phyloP scores from a whole-genome alignment of 345 rosid species.

The Eucalyptus cloeziana region DNA sequence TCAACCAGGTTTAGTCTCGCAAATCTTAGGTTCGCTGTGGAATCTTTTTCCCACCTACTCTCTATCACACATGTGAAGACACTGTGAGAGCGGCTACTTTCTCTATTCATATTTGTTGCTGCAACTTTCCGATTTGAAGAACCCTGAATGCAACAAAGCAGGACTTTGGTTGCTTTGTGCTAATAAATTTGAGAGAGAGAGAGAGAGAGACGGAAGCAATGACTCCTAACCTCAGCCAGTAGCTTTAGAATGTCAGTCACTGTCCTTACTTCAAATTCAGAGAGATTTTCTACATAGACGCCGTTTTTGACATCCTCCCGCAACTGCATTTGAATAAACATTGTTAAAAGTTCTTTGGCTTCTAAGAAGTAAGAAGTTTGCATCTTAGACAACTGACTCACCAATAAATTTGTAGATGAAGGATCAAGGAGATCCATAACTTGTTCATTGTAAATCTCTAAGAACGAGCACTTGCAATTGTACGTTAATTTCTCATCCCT shows the following conservation, averaged over 20 bases:
- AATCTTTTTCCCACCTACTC: conserved; percentile 94
- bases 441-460: conserved; percentile 95
- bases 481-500: conserved; percentile 80
- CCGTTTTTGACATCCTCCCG: conserved; percentile 83
- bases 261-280: conserved; percentile 74
- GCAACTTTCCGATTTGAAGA: conserved; percentile 86
- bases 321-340: conserved; percentile 26
- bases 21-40: conserved; percentile 75
- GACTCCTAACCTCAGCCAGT: conserved; percentile 52
- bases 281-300: conserved; percentile 87
- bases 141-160: conserved; percentile 28
- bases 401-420: conserved; percentile 75
- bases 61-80: conserved; percentile 90
- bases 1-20: conserved; percentile 90
- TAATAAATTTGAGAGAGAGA: background rate
- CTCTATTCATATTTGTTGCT: conserved; percentile 94
- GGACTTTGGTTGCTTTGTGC: background rate
- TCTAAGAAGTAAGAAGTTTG: background rate
- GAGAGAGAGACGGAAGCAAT: background rate
- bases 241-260: conserved; percentile 79
- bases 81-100: conserved; percentile 93
- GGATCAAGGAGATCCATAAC: conserved; percentile 97
- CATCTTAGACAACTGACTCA: conserved; percentile 9
- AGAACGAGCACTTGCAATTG: conserved; percentile 92
- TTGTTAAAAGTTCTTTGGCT: background rate